Percentiles rank a stretch among this genome's conserved stretches.
Conservation (phyloP, 108 stramenopile species). For the Mayamaea pseudoterrestris region DNA sequence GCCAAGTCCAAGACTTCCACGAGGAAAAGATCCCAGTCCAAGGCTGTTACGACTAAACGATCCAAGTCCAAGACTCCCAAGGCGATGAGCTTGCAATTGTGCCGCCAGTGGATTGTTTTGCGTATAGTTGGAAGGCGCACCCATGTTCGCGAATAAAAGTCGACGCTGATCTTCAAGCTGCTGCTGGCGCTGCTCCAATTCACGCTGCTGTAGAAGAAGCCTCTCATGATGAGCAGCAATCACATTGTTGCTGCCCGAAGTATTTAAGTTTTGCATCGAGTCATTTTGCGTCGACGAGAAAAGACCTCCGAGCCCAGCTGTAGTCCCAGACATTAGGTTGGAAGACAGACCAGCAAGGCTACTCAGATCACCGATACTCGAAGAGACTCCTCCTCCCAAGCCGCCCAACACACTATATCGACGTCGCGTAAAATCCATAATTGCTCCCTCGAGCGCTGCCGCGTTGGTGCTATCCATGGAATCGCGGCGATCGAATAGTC, state of each 20-base stretch:
- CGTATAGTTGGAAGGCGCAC: slow-evolving; percentile 10
- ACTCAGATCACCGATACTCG: neutral
- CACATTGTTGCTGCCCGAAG: neutral
- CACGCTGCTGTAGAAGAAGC: slow-evolving; percentile 32
- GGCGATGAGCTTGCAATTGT: neutral
- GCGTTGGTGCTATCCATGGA: slow-evolving; percentile 37
- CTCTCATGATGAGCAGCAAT: slow-evolving; percentile 21
- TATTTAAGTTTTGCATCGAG: neutral
- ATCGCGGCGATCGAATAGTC: slow-evolving; percentile 8
- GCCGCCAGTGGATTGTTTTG: neutral
- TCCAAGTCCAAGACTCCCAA: slow-evolving; percentile 3
- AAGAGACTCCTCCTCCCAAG: neutral
- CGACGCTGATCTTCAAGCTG: slow-evolving; percentile 34
- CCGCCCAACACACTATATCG: slow-evolving; percentile 22
- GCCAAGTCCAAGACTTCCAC: neutral
- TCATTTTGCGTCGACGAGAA: slow-evolving; percentile 1
- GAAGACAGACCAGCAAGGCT: neutral
- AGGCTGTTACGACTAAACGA: too few relatives aligned
- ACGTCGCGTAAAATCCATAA: slow-evolving; percentile 33
- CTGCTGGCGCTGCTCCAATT: slow-evolving; percentile 31
- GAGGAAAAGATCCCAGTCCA: too few relatives aligned
- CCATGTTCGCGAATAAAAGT: slow-evolving; percentile 29
- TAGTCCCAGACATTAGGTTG: neutral
- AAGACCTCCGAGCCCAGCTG: neutral
- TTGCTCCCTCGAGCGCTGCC: slow-evolving; percentile 43